These are phyloP conservation scores for Coemansia sp. DNA, from an alignment of 192 early-diverging fungal species.

Conservation along the genomic window DNA sequence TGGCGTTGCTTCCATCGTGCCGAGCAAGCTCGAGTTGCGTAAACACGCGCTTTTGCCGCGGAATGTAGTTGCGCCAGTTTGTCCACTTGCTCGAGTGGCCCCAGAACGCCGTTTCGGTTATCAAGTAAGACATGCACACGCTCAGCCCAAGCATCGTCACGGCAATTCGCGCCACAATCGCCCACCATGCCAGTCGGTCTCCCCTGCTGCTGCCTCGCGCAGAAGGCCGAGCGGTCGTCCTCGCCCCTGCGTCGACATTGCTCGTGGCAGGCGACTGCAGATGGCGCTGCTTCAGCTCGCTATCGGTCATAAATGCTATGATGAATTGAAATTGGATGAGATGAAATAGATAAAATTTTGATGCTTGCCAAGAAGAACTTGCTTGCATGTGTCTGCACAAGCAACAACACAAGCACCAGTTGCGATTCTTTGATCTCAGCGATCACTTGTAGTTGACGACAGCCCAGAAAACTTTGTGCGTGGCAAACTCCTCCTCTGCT, in stretches of 20 bases:
- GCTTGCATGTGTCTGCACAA: too few species aligned
- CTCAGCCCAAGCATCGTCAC: slow-evolving; percentile 36
- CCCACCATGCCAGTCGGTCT: slow-evolving; percentile 35
- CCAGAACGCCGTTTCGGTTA: slow-evolving; percentile 82
- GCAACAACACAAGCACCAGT: too few species aligned
- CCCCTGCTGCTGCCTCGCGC: background rate
- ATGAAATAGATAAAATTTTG: too few species aligned
- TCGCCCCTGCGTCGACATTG: background rate
- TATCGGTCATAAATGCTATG: slow-evolving; percentile 8
- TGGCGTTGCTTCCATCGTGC: slow-evolving; percentile 86
- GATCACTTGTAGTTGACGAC: too few species aligned
- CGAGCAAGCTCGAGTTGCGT: slow-evolving; percentile 75
- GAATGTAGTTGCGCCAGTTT: slow-evolving; percentile 72
- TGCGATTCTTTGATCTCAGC: too few species aligned
- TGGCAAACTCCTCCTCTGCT: too few species aligned
- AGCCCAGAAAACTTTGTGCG: too few species aligned
- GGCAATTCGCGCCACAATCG: slow-evolving; percentile 37
- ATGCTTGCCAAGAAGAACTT: too few species aligned
- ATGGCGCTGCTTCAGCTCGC: slow-evolving; percentile 31
- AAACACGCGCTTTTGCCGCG: slow-evolving; percentile 68
- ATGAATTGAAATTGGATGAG: too few species aligned
- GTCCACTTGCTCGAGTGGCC: slow-evolving; percentile 71
- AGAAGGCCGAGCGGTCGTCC: background rate
- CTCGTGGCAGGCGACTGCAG: background rate
- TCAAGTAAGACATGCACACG: slow-evolving; percentile 61